phyloP scores from a whole-genome alignment of 108 stramenopile species.

The Nitzschia putrida region DNA sequence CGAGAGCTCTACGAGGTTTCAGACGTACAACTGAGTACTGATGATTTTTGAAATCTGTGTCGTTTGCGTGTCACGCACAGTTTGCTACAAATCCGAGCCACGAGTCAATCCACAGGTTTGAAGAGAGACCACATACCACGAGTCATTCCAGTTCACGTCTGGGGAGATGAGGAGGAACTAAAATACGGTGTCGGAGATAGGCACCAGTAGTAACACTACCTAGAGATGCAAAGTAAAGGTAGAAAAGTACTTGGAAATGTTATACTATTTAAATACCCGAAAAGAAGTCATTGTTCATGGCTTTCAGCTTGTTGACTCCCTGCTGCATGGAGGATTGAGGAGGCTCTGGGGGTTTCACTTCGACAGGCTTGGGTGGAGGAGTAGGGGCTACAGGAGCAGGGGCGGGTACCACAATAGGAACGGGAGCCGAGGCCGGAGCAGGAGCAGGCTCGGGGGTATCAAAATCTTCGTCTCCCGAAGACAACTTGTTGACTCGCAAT shows the following conservation, averaged over 20 bases:
- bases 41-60: no score
- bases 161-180: no score
- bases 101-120: no score
- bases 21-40: no score
- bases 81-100: no score
- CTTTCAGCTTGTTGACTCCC: conserved; percentile 64
- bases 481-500: conserved; percentile 74
- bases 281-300: conserved; percentile 88
- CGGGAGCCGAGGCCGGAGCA: conserved; percentile 48
- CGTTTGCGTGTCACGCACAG: no score
- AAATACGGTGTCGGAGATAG: no score
- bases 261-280: conserved; percentile 42
- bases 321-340: conserved; percentile 62
- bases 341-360: conserved; percentile 38
- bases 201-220: no score
- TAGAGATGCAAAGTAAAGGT: no score
- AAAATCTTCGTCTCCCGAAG: conserved; percentile 45
- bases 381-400: conserved; percentile 34
- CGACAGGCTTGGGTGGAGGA: conserved; percentile 27
- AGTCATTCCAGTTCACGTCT: no score
- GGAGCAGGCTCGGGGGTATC: conserved; percentile 52
- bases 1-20: no score
- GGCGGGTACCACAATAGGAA: conserved; percentile 15
- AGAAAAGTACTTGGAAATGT: neutral
- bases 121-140: no score